Base-by-base conservation (phyloP, 2,329 filamentous ascomycete species). In the Cladobotryum mycophilum region DNA sequence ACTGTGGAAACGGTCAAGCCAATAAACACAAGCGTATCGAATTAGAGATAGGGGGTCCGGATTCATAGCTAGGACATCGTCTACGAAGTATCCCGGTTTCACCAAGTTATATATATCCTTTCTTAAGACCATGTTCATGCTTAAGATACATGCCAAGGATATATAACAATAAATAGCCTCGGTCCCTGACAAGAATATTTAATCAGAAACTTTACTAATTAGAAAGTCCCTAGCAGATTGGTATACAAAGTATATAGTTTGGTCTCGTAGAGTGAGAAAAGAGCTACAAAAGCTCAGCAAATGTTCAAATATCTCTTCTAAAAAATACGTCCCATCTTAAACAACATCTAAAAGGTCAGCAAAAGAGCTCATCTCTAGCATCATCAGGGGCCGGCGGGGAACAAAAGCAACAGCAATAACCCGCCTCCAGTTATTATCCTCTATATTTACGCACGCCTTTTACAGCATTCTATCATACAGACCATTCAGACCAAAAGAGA, bases 221-320 rank as follows among this genome's bases (percentile, higher is more conserved):
- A 73, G 51, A 51, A 74, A 74, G 4, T 74, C 70, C 54, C 72
- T 71, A 0, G 69, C 72, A 3, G 70, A 73, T 47, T 72, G 63
- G 53, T 76, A 69, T 1, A 75, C 61, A 53, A 72, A 66, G 48
- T 59, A 68, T 6, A 74, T 49, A 1, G 25, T 25, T 2, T 45
- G 48, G 4, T 67, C 49, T 35, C 59, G 58, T 41, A 70, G n/a
- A 2, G 61, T 68, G 1, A 74, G 59, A 45, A 74, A 70, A 14
- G 67, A 74, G 33, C 69, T 66, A 53, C 68, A 75, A 4, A 47
- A 13, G 3, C 51, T 34, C 8, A 74, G 56, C 5, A 72, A 56
- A 6, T 66, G 49, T 34, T 43, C 14, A 8, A 30, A 30, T 30
- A 30, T 30, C 6, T 30, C 25, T 30, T 30, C 25, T 11, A 30